A percentile compares a stretch with the other conserved stretches of the same genome.
Evolutionary conservation across 495 filamentous ascomycete genomes (phyloP).

Genomic region (Annulohypoxylon moriforme): DNA sequence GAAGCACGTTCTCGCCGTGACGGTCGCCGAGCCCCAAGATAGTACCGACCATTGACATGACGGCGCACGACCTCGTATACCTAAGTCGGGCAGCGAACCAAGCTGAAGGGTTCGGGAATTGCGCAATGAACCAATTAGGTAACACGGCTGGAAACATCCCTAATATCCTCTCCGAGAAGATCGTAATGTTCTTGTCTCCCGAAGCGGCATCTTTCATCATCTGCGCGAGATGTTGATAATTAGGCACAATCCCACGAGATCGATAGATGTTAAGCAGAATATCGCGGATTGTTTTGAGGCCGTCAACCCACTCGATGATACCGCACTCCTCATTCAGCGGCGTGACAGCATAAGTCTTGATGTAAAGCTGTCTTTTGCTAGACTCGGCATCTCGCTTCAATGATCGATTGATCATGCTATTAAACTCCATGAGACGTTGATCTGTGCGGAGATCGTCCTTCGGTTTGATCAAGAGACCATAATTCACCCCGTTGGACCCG

Average conservation of each 20-base stretch:
- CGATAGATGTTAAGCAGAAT: slow-evolving; percentile 84
- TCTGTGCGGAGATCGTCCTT: slow-evolving; percentile 98
- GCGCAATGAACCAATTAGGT: slow-evolving; percentile 93
- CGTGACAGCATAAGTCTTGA: slow-evolving; percentile 96
- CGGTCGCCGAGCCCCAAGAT: slow-evolving; percentile 95
- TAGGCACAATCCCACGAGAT: slow-evolving; percentile 69
- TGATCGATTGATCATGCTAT: slow-evolving; percentile 94
- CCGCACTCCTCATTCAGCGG: slow-evolving; percentile 98
- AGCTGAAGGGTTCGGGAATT: slow-evolving; percentile 89
- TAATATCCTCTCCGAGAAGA: slow-evolving; percentile 78
- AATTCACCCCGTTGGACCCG: slow-evolving; percentile 87
- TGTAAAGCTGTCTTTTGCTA: slow-evolving; percentile 82
- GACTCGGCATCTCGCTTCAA: slow-evolving; percentile 91
- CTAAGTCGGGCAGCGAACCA: slow-evolving; percentile 93
- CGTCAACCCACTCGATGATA: slow-evolving; percentile 98
- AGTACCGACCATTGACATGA: slow-evolving; percentile 98
- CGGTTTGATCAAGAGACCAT: slow-evolving; percentile 93
- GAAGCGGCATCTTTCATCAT: slow-evolving; percentile 60
- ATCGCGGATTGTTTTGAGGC: slow-evolving; percentile 91
- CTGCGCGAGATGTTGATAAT: slow-evolving; percentile 59
- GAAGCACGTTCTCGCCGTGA: slow-evolving; percentile 97
- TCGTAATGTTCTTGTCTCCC: slow-evolving; percentile 60
- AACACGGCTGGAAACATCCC: slow-evolving; percentile 81
- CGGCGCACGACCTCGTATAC: slow-evolving; percentile 92
- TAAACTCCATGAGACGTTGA: slow-evolving; percentile 98